Conservation (phyloP, 495 filamentous ascomycete species). For the Neurospora sp. region DNA sequence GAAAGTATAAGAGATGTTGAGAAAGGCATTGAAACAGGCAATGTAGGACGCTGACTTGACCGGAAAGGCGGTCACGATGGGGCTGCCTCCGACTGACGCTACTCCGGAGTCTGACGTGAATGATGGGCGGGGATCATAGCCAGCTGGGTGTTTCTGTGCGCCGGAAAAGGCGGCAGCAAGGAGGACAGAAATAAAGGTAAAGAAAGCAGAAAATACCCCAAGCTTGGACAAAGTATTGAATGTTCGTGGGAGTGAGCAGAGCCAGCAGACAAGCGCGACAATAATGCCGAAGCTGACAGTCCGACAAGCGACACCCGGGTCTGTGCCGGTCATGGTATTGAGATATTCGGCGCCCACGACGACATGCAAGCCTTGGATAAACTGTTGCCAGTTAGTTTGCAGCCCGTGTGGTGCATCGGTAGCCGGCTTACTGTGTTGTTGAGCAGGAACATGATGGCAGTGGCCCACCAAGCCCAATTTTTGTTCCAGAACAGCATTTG, state of each 20-base stretch:
- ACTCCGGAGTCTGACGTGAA: slow-evolving; percentile 25
- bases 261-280: slow-evolving; percentile 56
- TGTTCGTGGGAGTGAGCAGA: slow-evolving; percentile 72
- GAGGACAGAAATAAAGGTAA: slow-evolving; percentile 79
- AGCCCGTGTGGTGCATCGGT: not conserved
- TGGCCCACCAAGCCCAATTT: slow-evolving; percentile 71
- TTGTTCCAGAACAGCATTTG: slow-evolving; percentile 79
- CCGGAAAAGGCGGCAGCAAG: slow-evolving; percentile 70
- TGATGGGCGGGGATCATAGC: slow-evolving; percentile 39
- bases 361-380: slow-evolving; percentile 53
- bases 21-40: slow-evolving; percentile 65
- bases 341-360: slow-evolving; percentile 72
- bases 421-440: slow-evolving; percentile 86
- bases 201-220: slow-evolving; percentile 64
- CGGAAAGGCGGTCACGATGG: slow-evolving; percentile 55
- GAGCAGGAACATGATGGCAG: slow-evolving; percentile 77
- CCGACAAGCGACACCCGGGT: slow-evolving; percentile 45
- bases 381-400: slow-evolving; percentile 9
- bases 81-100: slow-evolving; percentile 38
- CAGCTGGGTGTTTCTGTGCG: slow-evolving; percentile 56
- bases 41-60: slow-evolving; percentile 68
- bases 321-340: slow-evolving; percentile 59
- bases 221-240: slow-evolving; percentile 68
- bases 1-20: slow-evolving; percentile 89
- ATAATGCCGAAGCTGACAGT: slow-evolving; percentile 67